Evolutionary conservation across 768 basidiomycete genomes (phyloP), one percentile per base, ranked within the genome.

Genomic region (Suillus sp.): DNA sequence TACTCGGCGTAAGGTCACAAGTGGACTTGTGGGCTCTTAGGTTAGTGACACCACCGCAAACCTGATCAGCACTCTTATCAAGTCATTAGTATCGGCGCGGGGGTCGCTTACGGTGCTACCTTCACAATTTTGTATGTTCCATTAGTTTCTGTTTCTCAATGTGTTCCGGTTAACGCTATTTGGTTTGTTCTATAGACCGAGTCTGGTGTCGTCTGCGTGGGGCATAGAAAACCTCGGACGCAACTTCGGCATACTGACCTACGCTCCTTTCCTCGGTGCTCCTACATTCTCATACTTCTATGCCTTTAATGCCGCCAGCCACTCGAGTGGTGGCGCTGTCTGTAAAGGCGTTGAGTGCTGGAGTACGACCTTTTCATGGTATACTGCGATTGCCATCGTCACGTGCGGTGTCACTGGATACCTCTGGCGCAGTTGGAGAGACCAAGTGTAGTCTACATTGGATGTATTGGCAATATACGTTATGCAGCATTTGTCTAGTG

Each of bases 231-330:
- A 91, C 65, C 77, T 88, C 5, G 92, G 86, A 10, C 85, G 92
- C 62, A 94, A 94, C 73, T 93, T 86, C 64, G 91, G 91, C 30
- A 74, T 91, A 42, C 70, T 92, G 62, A 85, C 88, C 55, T 92
- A 91, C 67, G 86, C 91, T 0, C 88, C 91, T 5, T 90, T 93
- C 72, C 72, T 86, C 30, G 92, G 91, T 6, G 92, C 91, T 0
- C 85, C 90, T 1, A 40, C 86, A 0, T 93, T 92, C 72, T 92
- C 92, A 3, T 93, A 91, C 72, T 70, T 93, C 0, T 94, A 92
- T 64, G 92, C 92, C 16, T 85, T 88, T 66, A 70, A 91, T 54
- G 83, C 88, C 7, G 82, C 81, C 4, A 74, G 80, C 3, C 84
- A 86, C 63, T 78, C 83, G 4, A 76, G 71, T n/a, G 67, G 69